Percentiles rank a stretch among this genome's conserved stretches.
These are phyloP conservation scores for Leishmania martiniquensis DNA, from an alignment of 208 protist species.

Conservation along the genomic window DNA sequence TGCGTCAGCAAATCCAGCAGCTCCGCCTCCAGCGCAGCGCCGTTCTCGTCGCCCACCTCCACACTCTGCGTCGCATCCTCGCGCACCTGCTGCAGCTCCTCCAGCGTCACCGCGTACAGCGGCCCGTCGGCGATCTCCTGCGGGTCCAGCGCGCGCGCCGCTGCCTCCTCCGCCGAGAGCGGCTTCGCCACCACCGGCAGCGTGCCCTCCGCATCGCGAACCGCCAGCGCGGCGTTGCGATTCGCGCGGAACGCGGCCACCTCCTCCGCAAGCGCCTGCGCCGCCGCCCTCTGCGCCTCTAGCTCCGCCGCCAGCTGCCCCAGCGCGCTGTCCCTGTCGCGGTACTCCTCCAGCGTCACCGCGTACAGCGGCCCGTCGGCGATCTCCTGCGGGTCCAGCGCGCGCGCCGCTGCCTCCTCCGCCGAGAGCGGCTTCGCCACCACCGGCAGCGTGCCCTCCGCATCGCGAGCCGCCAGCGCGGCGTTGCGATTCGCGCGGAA, in stretches of 20 bases:
- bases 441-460: slow-evolving; percentile 31
- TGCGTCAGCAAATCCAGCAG: slow-evolving; percentile 28
- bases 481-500: too few species aligned
- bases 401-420: neutral
- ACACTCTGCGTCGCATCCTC: slow-evolving; percentile 9
- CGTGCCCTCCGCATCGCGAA: slow-evolving; percentile 30
- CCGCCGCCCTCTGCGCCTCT: slow-evolving; percentile 18
- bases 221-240: slow-evolving; percentile 33
- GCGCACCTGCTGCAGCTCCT: slow-evolving; percentile 9
- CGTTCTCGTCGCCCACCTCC: neutral
- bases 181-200: slow-evolving; percentile 22
- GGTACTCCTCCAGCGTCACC: neutral
- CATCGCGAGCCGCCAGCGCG: slow-evolving; percentile 22
- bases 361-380: neutral
- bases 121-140: slow-evolving; percentile 18
- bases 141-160: slow-evolving; percentile 13
- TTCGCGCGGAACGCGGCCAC: slow-evolving; percentile 11
- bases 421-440: slow-evolving; percentile 1
- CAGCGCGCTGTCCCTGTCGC: neutral
- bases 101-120: slow-evolving; percentile 28
- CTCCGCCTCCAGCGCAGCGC: slow-evolving; percentile 22
- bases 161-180: slow-evolving; percentile 22
- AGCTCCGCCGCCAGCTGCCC: slow-evolving; percentile 13
- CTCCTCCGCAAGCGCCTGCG: neutral
- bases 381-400: neutral